Conservation (phyloP, 192 early-diverging fungal genomes). For the Coemansia sp. region DNA sequence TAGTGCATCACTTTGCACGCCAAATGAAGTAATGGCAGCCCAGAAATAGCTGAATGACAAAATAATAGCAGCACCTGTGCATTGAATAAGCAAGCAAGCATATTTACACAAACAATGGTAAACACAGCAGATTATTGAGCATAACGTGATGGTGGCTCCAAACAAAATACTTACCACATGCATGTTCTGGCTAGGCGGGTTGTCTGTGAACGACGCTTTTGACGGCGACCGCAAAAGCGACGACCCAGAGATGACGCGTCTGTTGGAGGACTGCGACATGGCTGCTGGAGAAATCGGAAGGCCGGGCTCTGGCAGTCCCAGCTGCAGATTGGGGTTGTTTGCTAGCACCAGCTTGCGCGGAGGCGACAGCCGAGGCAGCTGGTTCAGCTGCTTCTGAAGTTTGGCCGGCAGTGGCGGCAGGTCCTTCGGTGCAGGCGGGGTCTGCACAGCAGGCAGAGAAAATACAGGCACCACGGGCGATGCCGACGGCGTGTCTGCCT, state of each 20-base stretch:
- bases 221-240: constrained; percentile 53
- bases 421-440: constrained; percentile 40
- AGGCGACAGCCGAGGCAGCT: constrained; percentile 50
- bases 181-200: constrained; percentile 48
- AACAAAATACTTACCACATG: constrained; percentile 45
- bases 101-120: background rate
- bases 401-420: constrained; percentile 46
- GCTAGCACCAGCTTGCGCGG: constrained; percentile 46
- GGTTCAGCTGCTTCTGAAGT: constrained; percentile 46
- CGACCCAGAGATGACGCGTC: constrained; percentile 54
- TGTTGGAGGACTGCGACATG: constrained; percentile 36
- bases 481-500: constrained; percentile 25
- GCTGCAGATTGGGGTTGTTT: constrained; percentile 34
- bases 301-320: constrained; percentile 39
- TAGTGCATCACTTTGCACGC: background rate
- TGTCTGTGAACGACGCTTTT: constrained; percentile 42
- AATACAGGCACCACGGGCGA: constrained; percentile 43
- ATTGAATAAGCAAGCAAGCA: background rate
- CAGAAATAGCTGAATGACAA: background rate
- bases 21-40: background rate
- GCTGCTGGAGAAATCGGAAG: constrained; percentile 32
- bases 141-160: too few relatives aligned
- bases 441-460: constrained; percentile 33
- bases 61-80: background rate
- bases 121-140: background rate